Percentiles rank a stretch among this genome's conserved stretches.
phyloP scores from a whole-genome alignment of 371 early-diverging fungal species.

The Rhizopus arrhizus region DNA sequence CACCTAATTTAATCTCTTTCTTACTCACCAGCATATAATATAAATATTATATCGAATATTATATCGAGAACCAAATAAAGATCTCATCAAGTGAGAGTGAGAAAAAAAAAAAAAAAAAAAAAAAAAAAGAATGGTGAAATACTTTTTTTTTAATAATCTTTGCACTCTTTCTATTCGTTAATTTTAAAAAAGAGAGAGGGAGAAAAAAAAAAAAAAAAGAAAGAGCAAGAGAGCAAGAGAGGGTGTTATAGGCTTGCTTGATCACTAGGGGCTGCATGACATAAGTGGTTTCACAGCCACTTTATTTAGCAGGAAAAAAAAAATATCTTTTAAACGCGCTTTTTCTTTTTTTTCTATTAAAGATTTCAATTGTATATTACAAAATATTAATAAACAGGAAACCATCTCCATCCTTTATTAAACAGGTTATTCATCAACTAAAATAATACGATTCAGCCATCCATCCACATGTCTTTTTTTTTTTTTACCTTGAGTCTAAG shows the following conservation, averaged over 20 bases:
- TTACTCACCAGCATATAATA: constrained; percentile 30
- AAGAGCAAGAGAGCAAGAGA: constrained; percentile 9
- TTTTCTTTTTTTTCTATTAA: constrained; percentile 2
- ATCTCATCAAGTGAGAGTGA: not conserved
- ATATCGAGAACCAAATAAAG: constrained; percentile 19
- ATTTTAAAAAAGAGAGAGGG: not conserved
- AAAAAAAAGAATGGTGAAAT: not conserved
- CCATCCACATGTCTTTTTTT: not conserved
- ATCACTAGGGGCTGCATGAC: too few relatives aligned
- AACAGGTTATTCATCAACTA: constrained; percentile 41
- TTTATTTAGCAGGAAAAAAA: too few relatives aligned
- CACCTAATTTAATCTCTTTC: not conserved
- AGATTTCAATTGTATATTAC: not conserved
- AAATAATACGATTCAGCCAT: not conserved
- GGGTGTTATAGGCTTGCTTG: not conserved
- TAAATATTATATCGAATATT: constrained; percentile 29
- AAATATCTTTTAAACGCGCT: not conserved
- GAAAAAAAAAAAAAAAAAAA: constrained; percentile 10
- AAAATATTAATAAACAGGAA: constrained; percentile 5
- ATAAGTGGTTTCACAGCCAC: too few relatives aligned
- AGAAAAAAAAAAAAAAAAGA: constrained; percentile 12
- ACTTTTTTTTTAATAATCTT: too few relatives aligned
- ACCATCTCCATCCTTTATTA: constrained; percentile 46
- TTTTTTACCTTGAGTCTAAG: constrained; percentile 41
- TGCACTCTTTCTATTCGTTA: too few relatives aligned